Conservation (phyloP, 2,329 filamentous ascomycete species). For the Pochonia chlamydosporia region DNA sequence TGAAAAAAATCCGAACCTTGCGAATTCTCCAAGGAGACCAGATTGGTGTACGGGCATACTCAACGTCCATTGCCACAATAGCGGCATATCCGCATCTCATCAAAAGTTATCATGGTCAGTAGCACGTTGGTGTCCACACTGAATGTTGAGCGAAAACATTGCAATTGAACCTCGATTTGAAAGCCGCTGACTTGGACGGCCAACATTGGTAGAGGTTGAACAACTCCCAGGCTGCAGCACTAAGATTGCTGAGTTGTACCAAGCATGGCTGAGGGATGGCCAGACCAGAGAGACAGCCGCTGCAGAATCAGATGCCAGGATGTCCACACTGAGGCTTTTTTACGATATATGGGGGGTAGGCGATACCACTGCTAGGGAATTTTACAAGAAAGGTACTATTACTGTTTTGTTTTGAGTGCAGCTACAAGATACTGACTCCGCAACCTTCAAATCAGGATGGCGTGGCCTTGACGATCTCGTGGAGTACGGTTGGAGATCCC, state of each 20-base stretch:
- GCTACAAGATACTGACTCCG: constrained; percentile 9
- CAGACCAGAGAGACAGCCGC: constrained; percentile 57
- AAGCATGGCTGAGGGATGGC: constrained; percentile 62
- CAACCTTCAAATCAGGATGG: constrained; percentile 48
- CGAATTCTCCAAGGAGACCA: constrained; percentile 68
- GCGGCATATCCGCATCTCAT: constrained; percentile 67
- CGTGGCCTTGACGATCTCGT: constrained; percentile 79
- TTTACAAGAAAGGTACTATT: constrained; percentile 60
- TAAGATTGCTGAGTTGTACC: constrained; percentile 73
- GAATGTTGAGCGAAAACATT: neutral
- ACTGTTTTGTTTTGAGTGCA: too few species aligned
- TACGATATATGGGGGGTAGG: constrained; percentile 92
- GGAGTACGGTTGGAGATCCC: constrained; percentile 68
- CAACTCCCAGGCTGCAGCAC: constrained; percentile 72
- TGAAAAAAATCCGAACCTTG: constrained; percentile 68
- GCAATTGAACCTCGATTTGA: neutral
- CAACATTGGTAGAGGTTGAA: constrained; percentile 35
- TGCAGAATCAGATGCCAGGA: constrained; percentile 56
- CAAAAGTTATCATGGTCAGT: constrained; percentile 34
- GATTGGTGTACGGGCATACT: constrained; percentile 80
- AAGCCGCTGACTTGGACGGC: neutral
- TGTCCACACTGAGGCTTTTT: constrained; percentile 63
- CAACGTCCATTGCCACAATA: constrained; percentile 75
- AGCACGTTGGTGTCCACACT: neutral
- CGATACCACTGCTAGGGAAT: constrained; percentile 71